Evolutionary conservation across 495 filamentous ascomycete genomes (phyloP).

Genomic region (Aspergillus heteromorphus): DNA sequence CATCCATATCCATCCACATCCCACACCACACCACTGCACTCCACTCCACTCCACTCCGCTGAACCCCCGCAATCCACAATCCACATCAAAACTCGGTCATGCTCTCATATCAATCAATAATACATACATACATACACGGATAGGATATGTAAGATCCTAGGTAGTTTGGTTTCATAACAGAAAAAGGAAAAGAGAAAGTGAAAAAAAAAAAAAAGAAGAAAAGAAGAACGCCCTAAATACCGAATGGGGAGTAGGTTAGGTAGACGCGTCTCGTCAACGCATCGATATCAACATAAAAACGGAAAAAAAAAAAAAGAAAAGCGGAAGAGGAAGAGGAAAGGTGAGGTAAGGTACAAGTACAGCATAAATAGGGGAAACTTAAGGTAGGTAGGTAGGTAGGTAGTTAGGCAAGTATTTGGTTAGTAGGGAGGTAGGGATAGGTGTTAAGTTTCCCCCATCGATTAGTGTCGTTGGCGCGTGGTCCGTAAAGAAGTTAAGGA

Average conservation of each 20-base stretch:
- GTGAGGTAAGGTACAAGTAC: neutral
- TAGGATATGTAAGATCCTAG: neutral
- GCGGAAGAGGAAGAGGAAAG: neutral
- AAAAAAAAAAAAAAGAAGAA: neutral
- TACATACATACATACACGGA: constrained; percentile 1
- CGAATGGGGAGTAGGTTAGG: neutral
- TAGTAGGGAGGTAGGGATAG: neutral
- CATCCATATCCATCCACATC: no score
- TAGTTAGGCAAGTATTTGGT: neutral
- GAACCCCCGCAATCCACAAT: no score
- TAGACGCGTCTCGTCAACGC: neutral
- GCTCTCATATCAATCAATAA: constrained; percentile 1
- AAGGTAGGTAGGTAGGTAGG: neutral
- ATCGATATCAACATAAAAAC: constrained; percentile 3
- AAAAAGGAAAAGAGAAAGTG: neutral
- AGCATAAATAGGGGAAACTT: no score
- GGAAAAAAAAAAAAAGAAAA: neutral
- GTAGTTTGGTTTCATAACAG: neutral
- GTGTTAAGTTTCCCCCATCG: neutral
- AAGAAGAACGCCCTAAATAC: neutral
- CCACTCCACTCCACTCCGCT: neutral
- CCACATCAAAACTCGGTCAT: neutral
- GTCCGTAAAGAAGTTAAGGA: neutral
- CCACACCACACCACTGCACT: no score
- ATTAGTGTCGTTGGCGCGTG: neutral